Conservation (phyloP, 2,329 filamentous ascomycete species). For the Stagonosporopsis chrysanthemi region DNA sequence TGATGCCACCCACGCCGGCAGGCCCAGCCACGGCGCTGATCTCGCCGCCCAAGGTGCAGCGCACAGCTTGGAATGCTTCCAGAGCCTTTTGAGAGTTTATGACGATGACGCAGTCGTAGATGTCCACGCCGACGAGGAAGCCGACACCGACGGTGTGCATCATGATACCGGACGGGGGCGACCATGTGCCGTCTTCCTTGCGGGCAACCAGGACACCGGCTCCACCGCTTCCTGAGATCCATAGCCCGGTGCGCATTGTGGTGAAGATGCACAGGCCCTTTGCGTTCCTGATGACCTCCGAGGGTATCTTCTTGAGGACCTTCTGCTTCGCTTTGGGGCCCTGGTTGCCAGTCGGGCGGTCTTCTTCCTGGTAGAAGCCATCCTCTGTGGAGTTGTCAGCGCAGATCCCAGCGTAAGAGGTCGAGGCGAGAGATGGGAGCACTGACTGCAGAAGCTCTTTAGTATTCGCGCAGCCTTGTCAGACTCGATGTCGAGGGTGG, state of each 20-base stretch:
- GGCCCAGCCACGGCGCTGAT: slow-evolving; percentile 80
- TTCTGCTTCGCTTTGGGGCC: slow-evolving; percentile 68
- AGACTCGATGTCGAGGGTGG: slow-evolving; percentile 84
- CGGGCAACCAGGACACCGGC: slow-evolving; percentile 86
- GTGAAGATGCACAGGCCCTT: slow-evolving; percentile 94
- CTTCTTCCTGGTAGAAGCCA: slow-evolving; percentile 71
- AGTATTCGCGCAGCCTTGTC: slow-evolving; percentile 91
- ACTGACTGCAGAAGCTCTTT: slow-evolving; percentile 86
- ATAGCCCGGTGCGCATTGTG: slow-evolving; percentile 91
- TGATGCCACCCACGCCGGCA: slow-evolving; percentile 74
- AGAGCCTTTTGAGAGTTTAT: slow-evolving; percentile 87
- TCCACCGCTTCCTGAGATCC: slow-evolving; percentile 89
- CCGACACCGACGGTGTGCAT: slow-evolving; percentile 88
- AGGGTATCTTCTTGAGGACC: slow-evolving; percentile 83
- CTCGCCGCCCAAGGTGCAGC: slow-evolving; percentile 82
- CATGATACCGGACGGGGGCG: slow-evolving; percentile 87
- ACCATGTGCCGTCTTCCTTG: slow-evolving; percentile 88
- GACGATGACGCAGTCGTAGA: slow-evolving; percentile 94
- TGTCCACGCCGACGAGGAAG: slow-evolving; percentile 89
- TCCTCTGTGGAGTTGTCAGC: slow-evolving; percentile 58
- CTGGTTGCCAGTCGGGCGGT: slow-evolving; percentile 52
- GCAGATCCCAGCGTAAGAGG: too few relatives aligned
- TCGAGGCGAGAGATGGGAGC: slow-evolving; percentile 25
- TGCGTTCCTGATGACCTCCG: slow-evolving; percentile 82
- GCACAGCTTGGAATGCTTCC: slow-evolving; percentile 80